These are phyloP conservation scores for Populus deltoides DNA, from an alignment of 345 rosid species.

Conservation along the genomic window DNA sequence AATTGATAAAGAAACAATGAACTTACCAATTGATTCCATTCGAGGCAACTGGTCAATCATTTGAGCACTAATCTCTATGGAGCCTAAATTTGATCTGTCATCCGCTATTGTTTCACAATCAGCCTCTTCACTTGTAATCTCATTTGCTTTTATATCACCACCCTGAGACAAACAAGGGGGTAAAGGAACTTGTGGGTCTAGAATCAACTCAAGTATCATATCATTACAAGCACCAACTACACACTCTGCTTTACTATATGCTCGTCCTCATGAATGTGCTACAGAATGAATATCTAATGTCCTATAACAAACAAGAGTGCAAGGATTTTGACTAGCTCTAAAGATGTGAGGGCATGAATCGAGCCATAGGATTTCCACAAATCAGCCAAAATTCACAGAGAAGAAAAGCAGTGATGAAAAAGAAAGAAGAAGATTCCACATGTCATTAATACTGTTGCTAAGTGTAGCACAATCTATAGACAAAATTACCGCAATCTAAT, in stretches of 20 bases:
- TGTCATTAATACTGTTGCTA: background rate
- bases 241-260: background rate
- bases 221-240: background rate
- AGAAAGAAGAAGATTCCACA: background rate
- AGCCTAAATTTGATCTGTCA: conserved; percentile 30
- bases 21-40: conserved; percentile 58
- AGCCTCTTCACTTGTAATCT: conserved; percentile 46
- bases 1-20: background rate
- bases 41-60: conserved; percentile 50
- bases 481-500: background rate
- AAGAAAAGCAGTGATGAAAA: background rate
- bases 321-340: background rate
- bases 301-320: background rate
- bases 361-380: background rate
- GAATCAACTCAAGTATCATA: conserved; percentile 8
- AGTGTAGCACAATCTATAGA: background rate
- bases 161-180: conserved; percentile 32
- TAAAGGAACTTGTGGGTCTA: conserved; percentile 2
- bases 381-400: background rate
- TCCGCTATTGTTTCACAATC: conserved; percentile 40
- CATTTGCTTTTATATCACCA: conserved; percentile 35
- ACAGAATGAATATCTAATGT: background rate
- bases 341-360: background rate
- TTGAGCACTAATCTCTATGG: conserved; percentile 35
- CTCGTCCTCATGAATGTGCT: background rate